These are phyloP conservation scores for Neospermospora avenae DNA, from an alignment of 2,329 filamentous ascomycete genomes.

Conservation along the genomic window DNA sequence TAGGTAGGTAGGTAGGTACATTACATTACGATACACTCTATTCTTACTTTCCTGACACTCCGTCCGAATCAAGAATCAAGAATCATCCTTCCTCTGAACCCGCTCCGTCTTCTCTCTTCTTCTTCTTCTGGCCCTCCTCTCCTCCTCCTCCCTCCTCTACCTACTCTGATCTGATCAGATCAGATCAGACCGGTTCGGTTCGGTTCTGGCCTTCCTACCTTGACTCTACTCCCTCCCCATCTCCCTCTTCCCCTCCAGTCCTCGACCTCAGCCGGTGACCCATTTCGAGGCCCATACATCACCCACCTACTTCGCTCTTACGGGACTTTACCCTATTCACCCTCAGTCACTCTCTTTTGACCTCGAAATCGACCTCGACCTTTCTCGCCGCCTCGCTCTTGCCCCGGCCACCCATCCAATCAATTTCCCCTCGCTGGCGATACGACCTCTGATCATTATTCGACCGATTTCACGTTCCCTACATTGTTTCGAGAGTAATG, in stretches of 20 bases:
- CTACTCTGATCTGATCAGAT: neutral
- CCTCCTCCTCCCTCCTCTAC: neutral
- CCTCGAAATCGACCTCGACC: conserved; percentile 16
- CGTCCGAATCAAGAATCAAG: too few species aligned
- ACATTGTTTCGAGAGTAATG: conserved; percentile 15
- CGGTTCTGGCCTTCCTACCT: neutral
- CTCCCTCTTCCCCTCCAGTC: neutral
- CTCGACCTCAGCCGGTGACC: neutral
- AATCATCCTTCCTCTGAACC: too few species aligned
- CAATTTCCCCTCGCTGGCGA: neutral
- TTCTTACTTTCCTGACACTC: too few species aligned
- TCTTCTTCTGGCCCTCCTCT: neutral
- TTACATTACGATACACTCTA: too few species aligned
- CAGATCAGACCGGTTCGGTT: neutral
- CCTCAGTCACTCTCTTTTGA: conserved; percentile 15
- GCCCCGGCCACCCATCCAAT: conserved; percentile 17
- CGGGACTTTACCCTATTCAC: neutral
- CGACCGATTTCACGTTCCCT: conserved; percentile 18
- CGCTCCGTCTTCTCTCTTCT: neutral
- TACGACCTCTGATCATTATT: neutral
- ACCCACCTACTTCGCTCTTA: neutral
- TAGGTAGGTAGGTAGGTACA: too few species aligned
- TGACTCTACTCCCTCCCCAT: neutral
- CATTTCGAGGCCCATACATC: neutral
- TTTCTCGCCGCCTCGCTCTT: conserved; percentile 23